Base-by-base conservation (phyloP, 2,329 filamentous ascomycete genomes). In the Dothidotthia symphoricarpi region DNA sequence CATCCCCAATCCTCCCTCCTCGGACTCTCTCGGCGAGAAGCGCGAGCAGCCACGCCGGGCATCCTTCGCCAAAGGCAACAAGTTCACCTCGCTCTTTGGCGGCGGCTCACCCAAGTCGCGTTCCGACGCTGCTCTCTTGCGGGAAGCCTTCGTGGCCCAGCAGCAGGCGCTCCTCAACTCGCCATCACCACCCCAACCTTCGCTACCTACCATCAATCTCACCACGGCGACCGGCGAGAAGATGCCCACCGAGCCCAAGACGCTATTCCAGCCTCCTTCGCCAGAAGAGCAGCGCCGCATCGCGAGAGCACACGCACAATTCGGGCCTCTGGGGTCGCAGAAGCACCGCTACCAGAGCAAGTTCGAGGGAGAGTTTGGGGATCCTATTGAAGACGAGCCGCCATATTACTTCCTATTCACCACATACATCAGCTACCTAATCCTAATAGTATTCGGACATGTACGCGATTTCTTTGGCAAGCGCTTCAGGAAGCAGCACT, bases 391-490 rank as follows among this genome's bases (percentile, higher is more conserved):
- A 64, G 93, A 98, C 62, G 91, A 96, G 67, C 91, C 93, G 28
- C 88, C 91, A 13, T 97, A 96, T 73, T 97, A 90, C 75, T 96
- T 87, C 71, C 81, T 98, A 59, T 79, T 98, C 55, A 97, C 93
- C 24, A 98, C 93, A 59, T 98, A 98, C 75, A 88, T 98, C 69
- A 96, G 89, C 71, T 98, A 98, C 69, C 78, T 98, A 49, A 83
- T 97, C 53, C 80, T 98, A 58, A 97, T 98, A 64, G 82, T 93
- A 51, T 90, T 96, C 50, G 93, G 93, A 39, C 93, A 98, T 64
- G 82, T 96, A 44, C 83, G 91, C 64, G 93, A 98, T 67, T 97
- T 96, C 71, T 97, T 98, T 64, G 91, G 93, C 67, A 96, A 97
- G 76, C 82, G 87, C 46, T 96, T 98, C 71, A 85, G 85, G 63